A percentile compares a stretch with the other conserved stretches of the same genome.
phyloP scores from a whole-genome alignment of 108 stramenopile species.

The Skeletonema marinoi region DNA sequence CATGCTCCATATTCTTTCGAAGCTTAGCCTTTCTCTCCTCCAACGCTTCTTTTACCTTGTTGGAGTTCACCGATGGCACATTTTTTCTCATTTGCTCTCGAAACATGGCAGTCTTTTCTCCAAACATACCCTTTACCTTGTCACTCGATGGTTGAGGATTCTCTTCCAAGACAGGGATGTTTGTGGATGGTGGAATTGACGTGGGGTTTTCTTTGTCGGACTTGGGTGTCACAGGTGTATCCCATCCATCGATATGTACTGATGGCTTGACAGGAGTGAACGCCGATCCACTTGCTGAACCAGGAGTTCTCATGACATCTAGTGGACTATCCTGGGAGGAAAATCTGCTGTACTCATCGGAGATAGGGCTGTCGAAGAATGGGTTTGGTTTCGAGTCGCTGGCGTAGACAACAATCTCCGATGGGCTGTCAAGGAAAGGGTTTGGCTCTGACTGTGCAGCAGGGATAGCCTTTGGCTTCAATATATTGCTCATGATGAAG shows the following conservation, averaged over 20 bases:
- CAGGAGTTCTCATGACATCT: conserved; percentile 1
- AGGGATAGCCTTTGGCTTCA: not conserved
- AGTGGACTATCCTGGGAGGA: not conserved
- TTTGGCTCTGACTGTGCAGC: not conserved
- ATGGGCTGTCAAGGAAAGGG: not conserved
- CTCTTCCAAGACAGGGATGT: not conserved
- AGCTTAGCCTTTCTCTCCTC: conserved; percentile 19
- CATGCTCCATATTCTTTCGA: conserved; percentile 32
- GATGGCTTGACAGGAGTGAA: not conserved
- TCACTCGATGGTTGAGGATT: not conserved
- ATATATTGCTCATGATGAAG: not conserved
- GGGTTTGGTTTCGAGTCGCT: not conserved
- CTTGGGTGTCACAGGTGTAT: not conserved
- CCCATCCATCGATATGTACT: not conserved
- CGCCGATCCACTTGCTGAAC: not conserved
- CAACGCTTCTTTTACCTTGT: not conserved
- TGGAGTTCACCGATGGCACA: not conserved
- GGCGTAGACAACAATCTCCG: not conserved
- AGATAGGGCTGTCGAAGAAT: conserved; percentile 11
- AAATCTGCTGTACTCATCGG: not conserved
- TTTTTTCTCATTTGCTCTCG: not conserved
- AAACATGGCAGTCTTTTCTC: not conserved
- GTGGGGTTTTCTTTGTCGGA: not conserved
- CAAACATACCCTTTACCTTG: not conserved
- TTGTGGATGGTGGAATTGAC: not conserved